Base-by-base conservation (phyloP, 2,329 filamentous ascomycete genomes). In the Orbilia blumenaviensis region DNA sequence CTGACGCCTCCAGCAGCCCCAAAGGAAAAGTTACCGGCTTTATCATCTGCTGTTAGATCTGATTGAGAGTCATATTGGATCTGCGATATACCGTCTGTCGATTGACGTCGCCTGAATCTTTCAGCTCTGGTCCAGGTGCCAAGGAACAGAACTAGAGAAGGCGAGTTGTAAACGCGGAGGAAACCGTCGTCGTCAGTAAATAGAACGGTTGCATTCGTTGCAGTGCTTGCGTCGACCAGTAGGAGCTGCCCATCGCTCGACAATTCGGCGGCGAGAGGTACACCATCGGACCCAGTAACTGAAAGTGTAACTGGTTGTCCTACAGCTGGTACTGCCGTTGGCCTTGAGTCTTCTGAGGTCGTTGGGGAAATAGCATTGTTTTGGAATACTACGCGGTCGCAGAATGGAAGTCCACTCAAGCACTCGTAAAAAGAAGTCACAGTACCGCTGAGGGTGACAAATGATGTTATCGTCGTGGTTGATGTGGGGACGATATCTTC, bases 241-340 rank as follows among this genome's bases (percentile, higher is more conserved):
- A 60, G 1, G 3, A 60, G 18, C n/a, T 60, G 54, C 1, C 48
- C 48, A 10, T 14, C 6, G 10, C 12, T 16, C 7, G 16, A 42
- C 41, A 60, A 4, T 42, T 60, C 32, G 3, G 54, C 54, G 1
- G 54, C 54, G 5, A 60, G 14, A 25, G 54, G 54, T 27, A 38
- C n/a, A 16, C 54, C 54, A 60, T 60, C 54, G 3, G 54, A 38
- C 9, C 54, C 54, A 27, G 54, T 42, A 23, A 60, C 36, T 5
- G 54, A 60, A 3, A 60, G 27, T 1, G 54, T 60, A 42, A 60
- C 32, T 12, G 54, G 54, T 12, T 60, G 54, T 2, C 54, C 54
- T 8, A 29, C 32, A 1, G 54, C 14, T 3, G 54, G 54, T 23
- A 27, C 2, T 14, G 6, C 32, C 21, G 54, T 60, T 9, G 54